Evolutionary conservation across 2,329 filamentous ascomycete species (phyloP).

Genomic region (Fusarium foetens): DNA sequence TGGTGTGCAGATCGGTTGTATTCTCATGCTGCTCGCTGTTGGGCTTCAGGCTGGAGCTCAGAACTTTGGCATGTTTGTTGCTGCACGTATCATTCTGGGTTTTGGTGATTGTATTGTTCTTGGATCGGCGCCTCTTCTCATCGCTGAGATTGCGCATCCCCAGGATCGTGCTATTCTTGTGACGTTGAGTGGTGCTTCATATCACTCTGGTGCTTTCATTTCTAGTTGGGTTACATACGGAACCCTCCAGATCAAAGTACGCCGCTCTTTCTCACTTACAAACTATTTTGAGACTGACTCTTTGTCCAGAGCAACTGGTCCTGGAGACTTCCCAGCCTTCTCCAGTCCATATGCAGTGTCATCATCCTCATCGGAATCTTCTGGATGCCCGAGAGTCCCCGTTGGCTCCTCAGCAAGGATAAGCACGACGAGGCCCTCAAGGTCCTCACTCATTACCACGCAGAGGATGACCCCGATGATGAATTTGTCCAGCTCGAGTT

Average conservation of each 20-base stretch:
- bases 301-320: not conserved
- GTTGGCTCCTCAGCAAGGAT: constrained; percentile 39
- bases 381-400: constrained; percentile 35
- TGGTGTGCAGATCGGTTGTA: constrained; percentile 16
- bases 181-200: constrained; percentile 7
- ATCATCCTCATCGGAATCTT: constrained; percentile 16
- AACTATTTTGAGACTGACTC: not conserved
- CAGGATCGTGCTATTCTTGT: constrained; percentile 20
- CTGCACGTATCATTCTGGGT: constrained; percentile 17
- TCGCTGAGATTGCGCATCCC: constrained; percentile 6
- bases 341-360: constrained; percentile 23
- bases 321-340: constrained; percentile 14
- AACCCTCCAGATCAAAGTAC: constrained; percentile 14
- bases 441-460: constrained; percentile 34
- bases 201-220: constrained; percentile 15
- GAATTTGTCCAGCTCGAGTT: constrained; percentile 29
- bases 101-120: constrained; percentile 13
- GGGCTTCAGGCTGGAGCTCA: constrained; percentile 15
- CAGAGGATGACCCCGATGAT: constrained; percentile 18
- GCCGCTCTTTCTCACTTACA: no score
- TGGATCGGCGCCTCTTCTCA: constrained; percentile 13
- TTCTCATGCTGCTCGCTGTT: constrained; percentile 18
- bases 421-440: constrained; percentile 29
- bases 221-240: constrained; percentile 19
- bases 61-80: constrained; percentile 31